These are phyloP conservation scores for Metrosideros polymorpha DNA, from an alignment of 441 rosid genomes.

Conservation along the genomic window DNA sequence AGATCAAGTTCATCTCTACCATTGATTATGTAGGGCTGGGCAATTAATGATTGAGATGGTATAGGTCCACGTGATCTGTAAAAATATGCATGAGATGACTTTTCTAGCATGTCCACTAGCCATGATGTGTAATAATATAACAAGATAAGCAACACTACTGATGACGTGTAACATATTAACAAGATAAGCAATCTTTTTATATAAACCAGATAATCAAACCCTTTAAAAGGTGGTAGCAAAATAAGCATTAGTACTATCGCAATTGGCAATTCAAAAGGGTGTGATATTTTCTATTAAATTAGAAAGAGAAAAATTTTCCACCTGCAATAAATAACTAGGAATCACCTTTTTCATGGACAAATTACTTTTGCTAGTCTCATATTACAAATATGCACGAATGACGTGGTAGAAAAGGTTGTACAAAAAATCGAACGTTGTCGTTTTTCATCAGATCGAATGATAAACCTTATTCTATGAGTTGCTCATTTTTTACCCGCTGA, in stretches of 20 bases:
- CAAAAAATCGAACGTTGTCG: background rate
- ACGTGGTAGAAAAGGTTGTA: background rate
- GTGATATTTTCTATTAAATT: background rate
- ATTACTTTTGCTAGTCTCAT: background rate
- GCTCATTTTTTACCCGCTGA: background rate
- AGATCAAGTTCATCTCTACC: background rate
- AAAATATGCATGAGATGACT: background rate
- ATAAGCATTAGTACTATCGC: background rate
- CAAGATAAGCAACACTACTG: background rate
- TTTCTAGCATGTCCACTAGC: background rate
- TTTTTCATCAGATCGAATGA: background rate
- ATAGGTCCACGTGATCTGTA: fast-evolving
- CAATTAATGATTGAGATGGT: background rate
- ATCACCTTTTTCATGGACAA: background rate
- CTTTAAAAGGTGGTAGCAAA: background rate
- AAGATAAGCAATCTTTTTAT: background rate
- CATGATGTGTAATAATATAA: background rate
- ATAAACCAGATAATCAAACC: background rate
- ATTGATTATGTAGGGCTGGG: background rate
- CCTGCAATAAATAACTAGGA: background rate
- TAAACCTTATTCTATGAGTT: too few relatives aligned
- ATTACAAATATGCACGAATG: background rate
- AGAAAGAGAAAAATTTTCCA: background rate
- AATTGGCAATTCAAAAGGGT: background rate
- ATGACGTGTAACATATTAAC: background rate